These are phyloP conservation scores for Myrica gale DNA, from an alignment of 306 rosid species.

Conservation along the genomic window DNA sequence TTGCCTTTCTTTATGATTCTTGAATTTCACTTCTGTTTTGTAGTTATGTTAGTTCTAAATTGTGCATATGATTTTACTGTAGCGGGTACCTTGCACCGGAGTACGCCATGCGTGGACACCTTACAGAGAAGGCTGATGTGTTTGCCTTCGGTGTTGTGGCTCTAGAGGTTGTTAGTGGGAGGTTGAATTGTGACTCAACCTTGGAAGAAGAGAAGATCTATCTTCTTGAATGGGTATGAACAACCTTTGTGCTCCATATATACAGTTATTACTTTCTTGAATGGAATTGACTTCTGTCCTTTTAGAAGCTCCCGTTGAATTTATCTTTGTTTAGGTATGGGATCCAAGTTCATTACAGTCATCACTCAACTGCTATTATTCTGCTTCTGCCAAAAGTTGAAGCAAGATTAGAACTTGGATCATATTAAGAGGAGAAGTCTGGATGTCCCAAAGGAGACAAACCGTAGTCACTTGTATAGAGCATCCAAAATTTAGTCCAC, in stretches of 20 bases:
- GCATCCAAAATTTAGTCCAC: not conserved
- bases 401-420: not conserved
- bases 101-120: slow-evolving; percentile 85
- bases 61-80: slow-evolving; percentile 17
- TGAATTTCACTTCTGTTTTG: not conserved
- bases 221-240: slow-evolving; percentile 76
- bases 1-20: slow-evolving; percentile 1
- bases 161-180: slow-evolving; percentile 69
- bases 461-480: not conserved
- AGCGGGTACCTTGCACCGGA: slow-evolving; percentile 94
- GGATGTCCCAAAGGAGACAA: not conserved
- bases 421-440: not conserved
- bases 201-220: slow-evolving; percentile 55
- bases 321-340: not conserved
- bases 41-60: slow-evolving; percentile 12
- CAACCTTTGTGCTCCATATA: not conserved
- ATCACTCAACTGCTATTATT: not conserved
- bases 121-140: slow-evolving; percentile 78
- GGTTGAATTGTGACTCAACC: slow-evolving; percentile 61
- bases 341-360: not conserved
- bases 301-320: not conserved
- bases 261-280: slow-evolving; percentile 2
- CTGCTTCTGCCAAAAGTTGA: not conserved
- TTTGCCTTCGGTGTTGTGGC: slow-evolving; percentile 89
- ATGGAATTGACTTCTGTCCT: not conserved